Evolutionary conservation across 2,329 filamentous ascomycete species (phyloP), one percentile per base, ranked within the genome.

Genomic region (Cladobotryum protrusum): DNA sequence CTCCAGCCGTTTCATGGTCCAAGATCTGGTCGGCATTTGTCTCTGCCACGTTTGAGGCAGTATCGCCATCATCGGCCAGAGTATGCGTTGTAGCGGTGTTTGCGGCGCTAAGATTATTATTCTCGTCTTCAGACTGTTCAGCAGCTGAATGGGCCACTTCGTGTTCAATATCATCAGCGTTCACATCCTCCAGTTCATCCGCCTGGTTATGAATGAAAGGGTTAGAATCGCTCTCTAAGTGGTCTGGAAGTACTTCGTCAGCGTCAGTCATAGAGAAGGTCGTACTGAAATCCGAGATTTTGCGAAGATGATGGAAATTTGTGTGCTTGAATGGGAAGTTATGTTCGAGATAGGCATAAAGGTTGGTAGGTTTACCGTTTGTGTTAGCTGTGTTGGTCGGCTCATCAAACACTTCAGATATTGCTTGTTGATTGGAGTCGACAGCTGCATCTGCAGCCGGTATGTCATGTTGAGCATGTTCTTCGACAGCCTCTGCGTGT

Each of bases 11-110:
- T 3, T 54, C 44, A 39, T 52, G 49, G 36, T 52, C 52, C 20
- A 48, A 35, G 11, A 34, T 34, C 18, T 52, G 55, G 20, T 57
- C 57, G 20, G 52, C 54, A 33, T 57, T 53, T 8, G 56, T 50
- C 17, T 65, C 60, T 36, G 58, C 56, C 24, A 56, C 52, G 36
- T 59, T 48, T 36, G 57, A 56, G 19, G 53, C 56, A 19, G 55
- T 59, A 32, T 66, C 63, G 35, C 61, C 65, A 34, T 66, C 63
- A 41, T 62, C 67, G 44, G 61, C 57, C 33, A 68, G 54, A 5
- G 65, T 67, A 24, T 63, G 59, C 14, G 65, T 67, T 17, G 63
- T 64, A 49, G 62, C 65, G 20, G 62, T 60, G 41, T 57, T 52
- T n/a, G 53, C 52, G 20, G 56, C 56, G 33, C 48, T 54, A 11